Evolutionary conservation across 1,284 basidiomycete genomes (phyloP).

Genomic region (Fomitopsis pinicola): DNA sequence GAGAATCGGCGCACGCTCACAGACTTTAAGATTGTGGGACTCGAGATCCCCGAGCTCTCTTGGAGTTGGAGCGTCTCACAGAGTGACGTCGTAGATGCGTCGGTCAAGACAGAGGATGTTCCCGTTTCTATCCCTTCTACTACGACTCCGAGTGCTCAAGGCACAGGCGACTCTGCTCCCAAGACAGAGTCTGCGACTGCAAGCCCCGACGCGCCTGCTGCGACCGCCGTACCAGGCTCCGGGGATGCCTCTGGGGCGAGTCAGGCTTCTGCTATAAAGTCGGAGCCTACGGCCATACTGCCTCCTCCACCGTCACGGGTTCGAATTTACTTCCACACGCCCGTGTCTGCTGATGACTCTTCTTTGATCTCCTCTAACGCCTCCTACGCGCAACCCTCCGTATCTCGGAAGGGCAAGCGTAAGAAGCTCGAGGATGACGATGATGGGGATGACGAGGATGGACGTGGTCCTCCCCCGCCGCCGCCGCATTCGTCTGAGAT

Average conservation of each 20-base stretch:
- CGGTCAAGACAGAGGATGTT: slow-evolving; percentile 23
- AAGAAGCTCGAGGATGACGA: slow-evolving; percentile 77
- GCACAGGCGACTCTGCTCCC: slow-evolving; percentile 13
- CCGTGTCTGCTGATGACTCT: slow-evolving; percentile 73
- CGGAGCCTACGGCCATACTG: slow-evolving; percentile 26
- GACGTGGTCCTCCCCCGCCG: slow-evolving; percentile 59
- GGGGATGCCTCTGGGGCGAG: slow-evolving; percentile 14
- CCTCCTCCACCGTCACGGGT: slow-evolving; percentile 68
- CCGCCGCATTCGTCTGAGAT: slow-evolving; percentile 36
- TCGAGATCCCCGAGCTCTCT: slow-evolving; percentile 70
- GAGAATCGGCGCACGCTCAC: slow-evolving; percentile 84
- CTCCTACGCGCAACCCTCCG: slow-evolving; percentile 37
- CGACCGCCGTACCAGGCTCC: not conserved
- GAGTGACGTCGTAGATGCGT: slow-evolving; percentile 19
- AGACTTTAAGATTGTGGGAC: slow-evolving; percentile 92
- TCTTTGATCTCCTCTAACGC: slow-evolving; percentile 59
- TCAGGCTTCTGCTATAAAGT: slow-evolving; percentile 19
- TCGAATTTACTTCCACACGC: slow-evolving; percentile 85
- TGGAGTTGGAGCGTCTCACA: slow-evolving; percentile 71
- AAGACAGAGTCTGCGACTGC: slow-evolving; percentile 16
- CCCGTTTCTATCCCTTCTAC: slow-evolving; percentile 15
- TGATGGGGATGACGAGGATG: slow-evolving; percentile 71
- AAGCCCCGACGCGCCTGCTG: not conserved
- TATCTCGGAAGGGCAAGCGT: slow-evolving; percentile 72
- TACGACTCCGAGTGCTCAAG: slow-evolving; percentile 11